Evolutionary conservation across 1,284 basidiomycete genomes (phyloP), one percentile per base, ranked within the genome.

Genomic region (Naganishia liquefaciens): DNA sequence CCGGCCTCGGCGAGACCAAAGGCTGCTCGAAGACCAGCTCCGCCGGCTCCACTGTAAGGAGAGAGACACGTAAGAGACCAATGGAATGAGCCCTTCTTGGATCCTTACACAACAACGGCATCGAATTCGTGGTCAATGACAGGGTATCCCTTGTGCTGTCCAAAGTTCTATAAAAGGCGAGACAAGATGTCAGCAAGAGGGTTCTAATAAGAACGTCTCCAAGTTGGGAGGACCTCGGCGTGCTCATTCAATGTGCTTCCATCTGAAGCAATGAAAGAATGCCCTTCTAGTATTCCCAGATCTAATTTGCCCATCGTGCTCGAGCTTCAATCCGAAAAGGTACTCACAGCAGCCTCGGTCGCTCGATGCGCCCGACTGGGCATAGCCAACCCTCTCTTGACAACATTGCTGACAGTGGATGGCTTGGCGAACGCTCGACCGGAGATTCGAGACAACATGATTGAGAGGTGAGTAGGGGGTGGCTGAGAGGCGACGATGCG

Each of bases 1-100:
- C 96, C 96, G 71, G 91, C 93, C 81, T 99, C 95, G 70, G 96
- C 96, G 53, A 99, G 87, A 83, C 96, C 96, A 80, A 99, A 99
- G 37, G 96, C 96, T 57, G 96, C 96, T 80, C 96, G 88, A 71
- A 99, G 85, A 83, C 96, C 96, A 64, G 96, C 93, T 80, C 96
- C 96, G 75, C 96, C 96, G 61, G 96, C 96, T 79, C 96, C 93
- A 69, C 57, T 60, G 39, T 11, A 23, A 15, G 27, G 0, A 42
- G 23, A 40, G 19, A n/a, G 23, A 52, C 33, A 37, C 9, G 28
- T 55, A 13, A 49, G 50, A 9, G 17, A n/a, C 5, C 44, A 52
- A 39, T 51, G 46, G 21, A 37, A 9, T 15, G 51, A 23, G 25
- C 44, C 25, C 28, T 33, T 17, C 33, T 23, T 13, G 54, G 44